A percentile compares a stretch with the other conserved stretches of the same genome.
Evolutionary conservation across 306 rosid species (phyloP).

Genomic region (Inga leiocalycina): DNA sequence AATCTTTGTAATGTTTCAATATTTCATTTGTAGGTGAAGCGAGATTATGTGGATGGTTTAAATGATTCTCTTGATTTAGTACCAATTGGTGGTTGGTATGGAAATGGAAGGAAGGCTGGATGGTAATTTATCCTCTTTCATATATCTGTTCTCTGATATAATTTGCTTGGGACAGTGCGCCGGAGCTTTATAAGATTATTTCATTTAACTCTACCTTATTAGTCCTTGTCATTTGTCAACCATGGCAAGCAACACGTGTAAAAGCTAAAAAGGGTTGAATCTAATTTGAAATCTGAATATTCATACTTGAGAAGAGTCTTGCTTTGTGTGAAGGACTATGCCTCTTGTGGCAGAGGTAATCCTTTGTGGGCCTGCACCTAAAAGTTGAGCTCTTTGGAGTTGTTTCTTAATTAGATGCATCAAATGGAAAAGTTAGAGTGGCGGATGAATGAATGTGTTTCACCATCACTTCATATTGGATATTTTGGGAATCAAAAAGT

Average conservation of each 20-base stretch:
- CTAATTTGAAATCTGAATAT: constrained; percentile 9
- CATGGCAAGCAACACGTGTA: constrained; percentile 11
- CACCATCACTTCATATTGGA: not conserved
- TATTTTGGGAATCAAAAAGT: not conserved
- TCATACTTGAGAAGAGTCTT: not conserved
- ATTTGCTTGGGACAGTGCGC: constrained; percentile 25
- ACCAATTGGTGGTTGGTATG: constrained; percentile 97
- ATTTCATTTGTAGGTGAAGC: constrained; percentile 74
- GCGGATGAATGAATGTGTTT: constrained; percentile 15
- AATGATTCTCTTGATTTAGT: constrained; percentile 90
- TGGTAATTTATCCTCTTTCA: constrained; percentile 52
- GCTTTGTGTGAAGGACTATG: not conserved
- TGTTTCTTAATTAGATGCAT: not conserved
- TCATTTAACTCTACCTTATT: constrained; percentile 19
- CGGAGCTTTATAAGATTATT: constrained; percentile 14
- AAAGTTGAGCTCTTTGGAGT: not conserved
- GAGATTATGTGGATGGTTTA: constrained; percentile 86
- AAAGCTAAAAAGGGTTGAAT: not conserved
- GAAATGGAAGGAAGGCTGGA: constrained; percentile 97
- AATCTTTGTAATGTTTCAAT: constrained; percentile 10
- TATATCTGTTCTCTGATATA: constrained; percentile 10
- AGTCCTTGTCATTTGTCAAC: constrained; percentile 2
- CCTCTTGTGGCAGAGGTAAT: not conserved
- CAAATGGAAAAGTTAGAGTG: constrained; percentile 17
- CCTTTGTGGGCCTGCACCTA: not conserved